Conservation (phyloP, 805 yeast species). For the Wickerhamomyces alni region DNA sequence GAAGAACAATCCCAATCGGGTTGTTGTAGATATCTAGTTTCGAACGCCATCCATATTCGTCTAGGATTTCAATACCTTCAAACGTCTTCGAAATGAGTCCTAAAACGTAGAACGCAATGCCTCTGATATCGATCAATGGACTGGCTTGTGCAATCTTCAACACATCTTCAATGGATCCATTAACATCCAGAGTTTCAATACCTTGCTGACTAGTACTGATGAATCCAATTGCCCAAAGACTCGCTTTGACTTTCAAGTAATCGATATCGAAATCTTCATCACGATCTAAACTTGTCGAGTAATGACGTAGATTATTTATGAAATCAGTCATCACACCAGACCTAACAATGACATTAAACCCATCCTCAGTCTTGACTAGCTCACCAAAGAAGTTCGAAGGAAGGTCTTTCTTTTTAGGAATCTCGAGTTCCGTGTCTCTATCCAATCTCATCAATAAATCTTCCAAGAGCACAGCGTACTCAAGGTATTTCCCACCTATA, state of each 20-base stretch:
- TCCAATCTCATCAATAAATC: slow-evolving; percentile 24
- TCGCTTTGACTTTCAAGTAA: slow-evolving; percentile 53
- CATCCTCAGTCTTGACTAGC: slow-evolving; percentile 75
- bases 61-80: slow-evolving; percentile 81
- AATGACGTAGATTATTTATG: slow-evolving; percentile 28
- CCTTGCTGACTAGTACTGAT: slow-evolving; percentile 73
- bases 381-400: slow-evolving; percentile 78
- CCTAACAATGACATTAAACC: slow-evolving; percentile 53
- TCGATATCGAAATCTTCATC: slow-evolving; percentile 28
- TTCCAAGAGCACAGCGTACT: slow-evolving; percentile 46
- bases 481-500: slow-evolving; percentile 33
- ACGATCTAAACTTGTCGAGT: slow-evolving; percentile 22
- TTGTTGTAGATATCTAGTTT: slow-evolving; percentile 36
- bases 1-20: slow-evolving; percentile 38
- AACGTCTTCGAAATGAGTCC: slow-evolving; percentile 68
- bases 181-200: slow-evolving; percentile 48
- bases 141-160: slow-evolving; percentile 42
- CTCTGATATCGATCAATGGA: slow-evolving; percentile 55
- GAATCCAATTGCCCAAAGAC: slow-evolving; percentile 83
- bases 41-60: slow-evolving; percentile 71
- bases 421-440: slow-evolving; percentile 10
- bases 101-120: slow-evolving; percentile 70
- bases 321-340: slow-evolving; percentile 40
- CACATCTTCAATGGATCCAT: slow-evolving; percentile 47
- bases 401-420: slow-evolving; percentile 15